These are phyloP conservation scores for Suillus brevipes DNA, from an alignment of 768 basidiomycete species.

Conservation along the genomic window DNA sequence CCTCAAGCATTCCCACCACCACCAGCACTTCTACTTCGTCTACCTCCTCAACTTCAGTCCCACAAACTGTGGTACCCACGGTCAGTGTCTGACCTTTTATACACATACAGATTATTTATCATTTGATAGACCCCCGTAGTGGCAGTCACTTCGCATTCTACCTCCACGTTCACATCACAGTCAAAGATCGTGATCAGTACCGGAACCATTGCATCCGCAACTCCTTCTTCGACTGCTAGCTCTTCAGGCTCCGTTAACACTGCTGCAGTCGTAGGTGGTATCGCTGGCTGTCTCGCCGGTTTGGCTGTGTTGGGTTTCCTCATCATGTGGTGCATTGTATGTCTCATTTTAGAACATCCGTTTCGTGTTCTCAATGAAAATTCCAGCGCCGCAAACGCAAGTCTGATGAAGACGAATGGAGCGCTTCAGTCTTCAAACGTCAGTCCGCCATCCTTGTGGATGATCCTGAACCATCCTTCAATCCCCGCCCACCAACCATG, in stretches of 20 bases:
- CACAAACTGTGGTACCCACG: neutral
- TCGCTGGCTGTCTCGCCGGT: slow-evolving; percentile 48
- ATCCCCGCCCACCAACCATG: slow-evolving; percentile 64
- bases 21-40: slow-evolving; percentile 9
- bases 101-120: neutral
- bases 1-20: slow-evolving; percentile 3
- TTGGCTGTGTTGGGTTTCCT: slow-evolving; percentile 40
- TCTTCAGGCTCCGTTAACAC: slow-evolving; percentile 37
- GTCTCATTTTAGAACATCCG: slow-evolving; percentile 15
- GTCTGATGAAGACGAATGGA: slow-evolving; percentile 44
- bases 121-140: neutral
- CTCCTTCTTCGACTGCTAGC: slow-evolving; percentile 33
- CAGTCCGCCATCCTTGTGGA: slow-evolving; percentile 60
- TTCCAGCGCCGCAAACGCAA: slow-evolving; percentile 45
- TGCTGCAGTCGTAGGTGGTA: slow-evolving; percentile 37
- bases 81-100: neutral
- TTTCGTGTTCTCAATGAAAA: slow-evolving; percentile 11
- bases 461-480: slow-evolving; percentile 47
- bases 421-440: slow-evolving; percentile 58
- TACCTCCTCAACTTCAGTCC: slow-evolving; percentile 1
- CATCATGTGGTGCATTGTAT: slow-evolving; percentile 48
- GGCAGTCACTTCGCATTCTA: neutral
- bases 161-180: neutral
- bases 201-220: slow-evolving; percentile 12
- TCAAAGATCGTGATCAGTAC: slow-evolving; percentile 5